Percentiles rank a stretch among this genome's conserved stretches.
These are phyloP conservation scores for Lactarius hengduanensis DNA, from an alignment of 768 basidiomycete genomes.

Conservation along the genomic window DNA sequence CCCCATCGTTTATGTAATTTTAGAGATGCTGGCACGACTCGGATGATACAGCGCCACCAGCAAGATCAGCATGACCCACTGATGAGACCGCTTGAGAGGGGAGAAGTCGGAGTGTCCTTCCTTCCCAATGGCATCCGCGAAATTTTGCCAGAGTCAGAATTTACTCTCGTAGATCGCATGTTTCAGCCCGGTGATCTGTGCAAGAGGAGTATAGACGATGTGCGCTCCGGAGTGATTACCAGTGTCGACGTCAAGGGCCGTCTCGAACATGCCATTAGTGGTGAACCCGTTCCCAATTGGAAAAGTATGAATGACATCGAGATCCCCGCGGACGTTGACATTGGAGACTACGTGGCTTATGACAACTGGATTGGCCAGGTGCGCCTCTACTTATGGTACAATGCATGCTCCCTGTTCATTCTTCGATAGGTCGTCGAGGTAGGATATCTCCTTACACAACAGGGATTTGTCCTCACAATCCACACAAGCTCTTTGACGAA, in stretches of 20 bases:
- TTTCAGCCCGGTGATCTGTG: slow-evolving; percentile 80
- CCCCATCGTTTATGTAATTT: slow-evolving; percentile 12
- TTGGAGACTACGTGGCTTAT: slow-evolving; percentile 79
- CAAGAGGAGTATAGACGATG: slow-evolving; percentile 73
- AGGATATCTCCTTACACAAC: slow-evolving; percentile 30
- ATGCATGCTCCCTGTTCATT: slow-evolving; percentile 19
- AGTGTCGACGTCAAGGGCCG: slow-evolving; percentile 59
- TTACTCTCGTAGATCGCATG: slow-evolving; percentile 70
- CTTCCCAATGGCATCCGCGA: slow-evolving; percentile 54
- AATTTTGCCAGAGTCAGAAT: slow-evolving; percentile 67
- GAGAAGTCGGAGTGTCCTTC: slow-evolving; percentile 83
- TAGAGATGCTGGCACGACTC: slow-evolving; percentile 90
- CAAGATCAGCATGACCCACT: slow-evolving; percentile 59
- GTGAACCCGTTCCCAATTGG: slow-evolving; percentile 61
- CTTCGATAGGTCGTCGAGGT: slow-evolving; percentile 71
- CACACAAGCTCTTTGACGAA: slow-evolving; percentile 75
- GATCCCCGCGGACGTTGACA: slow-evolving; percentile 57
- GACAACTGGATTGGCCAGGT: slow-evolving; percentile 92
- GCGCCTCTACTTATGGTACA: slow-evolving; percentile 32
- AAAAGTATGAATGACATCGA: slow-evolving; percentile 56
- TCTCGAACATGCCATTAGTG: slow-evolving; percentile 73
- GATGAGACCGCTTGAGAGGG: slow-evolving; percentile 68
- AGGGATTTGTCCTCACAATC: slow-evolving; percentile 20
- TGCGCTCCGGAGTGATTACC: slow-evolving; percentile 74
- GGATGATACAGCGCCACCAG: slow-evolving; percentile 58